phyloP scores from a whole-genome alignment of 2,329 filamentous ascomycete genomes.

The Knoxdaviesia proteae region DNA sequence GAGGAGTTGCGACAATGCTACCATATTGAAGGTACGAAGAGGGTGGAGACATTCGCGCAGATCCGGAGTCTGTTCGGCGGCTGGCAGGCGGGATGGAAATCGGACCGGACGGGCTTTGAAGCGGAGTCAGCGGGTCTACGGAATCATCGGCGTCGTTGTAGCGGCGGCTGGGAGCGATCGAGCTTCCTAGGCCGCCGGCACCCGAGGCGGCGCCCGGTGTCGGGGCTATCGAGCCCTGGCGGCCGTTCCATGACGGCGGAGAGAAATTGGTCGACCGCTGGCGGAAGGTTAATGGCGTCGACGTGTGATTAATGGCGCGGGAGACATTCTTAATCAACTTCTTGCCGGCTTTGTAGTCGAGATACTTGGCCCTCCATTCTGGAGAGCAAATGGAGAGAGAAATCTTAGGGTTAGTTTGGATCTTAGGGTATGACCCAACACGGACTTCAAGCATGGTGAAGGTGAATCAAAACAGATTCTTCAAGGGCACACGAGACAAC shows the following conservation, averaged over 20 bases:
- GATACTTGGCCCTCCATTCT: constrained; percentile 87
- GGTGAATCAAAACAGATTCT: no score
- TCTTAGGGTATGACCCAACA: no score
- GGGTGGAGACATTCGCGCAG: neutral
- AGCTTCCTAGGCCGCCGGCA: no score
- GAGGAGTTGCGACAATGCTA: constrained; percentile 19
- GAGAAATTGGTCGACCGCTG: constrained; percentile 21
- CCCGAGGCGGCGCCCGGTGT: neutral
- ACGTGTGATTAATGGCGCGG: constrained; percentile 42
- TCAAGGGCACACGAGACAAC: no score
- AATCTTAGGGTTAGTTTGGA: no score
- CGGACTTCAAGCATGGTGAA: no score
- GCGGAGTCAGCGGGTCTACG: neutral
- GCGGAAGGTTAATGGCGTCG: no score
- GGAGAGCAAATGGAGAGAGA: neutral
- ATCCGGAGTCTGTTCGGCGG: neutral
- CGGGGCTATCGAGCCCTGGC: neutral
- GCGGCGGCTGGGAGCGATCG: neutral
- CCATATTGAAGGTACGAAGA: constrained; percentile 23
- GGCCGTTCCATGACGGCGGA: constrained; percentile 12
- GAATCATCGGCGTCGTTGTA: neutral
- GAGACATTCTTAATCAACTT: constrained; percentile 75
- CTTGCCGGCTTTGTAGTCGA: constrained; percentile 90
- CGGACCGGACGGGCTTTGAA: no score
- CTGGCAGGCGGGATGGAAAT: neutral